Percentiles rank a stretch among this genome's conserved stretches.
phyloP scores from a whole-genome alignment of 208 protist species.

The Polymyxa betae region DNA sequence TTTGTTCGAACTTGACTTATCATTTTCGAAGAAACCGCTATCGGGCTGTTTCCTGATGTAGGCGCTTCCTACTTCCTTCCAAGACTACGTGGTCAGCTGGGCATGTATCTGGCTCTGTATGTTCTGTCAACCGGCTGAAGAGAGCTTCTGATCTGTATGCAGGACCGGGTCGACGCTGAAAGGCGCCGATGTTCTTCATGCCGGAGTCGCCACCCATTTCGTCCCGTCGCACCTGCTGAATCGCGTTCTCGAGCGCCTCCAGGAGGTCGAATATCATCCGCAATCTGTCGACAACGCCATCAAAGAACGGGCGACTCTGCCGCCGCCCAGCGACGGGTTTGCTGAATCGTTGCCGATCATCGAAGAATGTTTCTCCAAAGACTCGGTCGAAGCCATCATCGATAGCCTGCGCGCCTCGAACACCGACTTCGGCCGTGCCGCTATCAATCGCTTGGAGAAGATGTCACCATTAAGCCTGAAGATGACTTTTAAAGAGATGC shows the following conservation, averaged over 20 bases:
- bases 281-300: conserved; percentile 11
- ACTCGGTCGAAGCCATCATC: conserved; percentile 49
- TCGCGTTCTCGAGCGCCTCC: neutral
- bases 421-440: neutral
- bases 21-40: neutral
- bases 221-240: conserved; percentile 14
- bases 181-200: conserved; percentile 31
- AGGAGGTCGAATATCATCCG: neutral
- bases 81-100: neutral
- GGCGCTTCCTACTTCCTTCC: conserved; percentile 5
- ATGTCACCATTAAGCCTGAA: conserved; percentile 33
- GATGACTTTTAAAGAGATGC: neutral
- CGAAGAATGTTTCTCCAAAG: conserved; percentile 31
- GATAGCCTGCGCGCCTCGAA: neutral
- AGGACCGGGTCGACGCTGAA: neutral
- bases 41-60: conserved; percentile 7
- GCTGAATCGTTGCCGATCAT: neutral
- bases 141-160: neutral
- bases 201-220: conserved; percentile 43
- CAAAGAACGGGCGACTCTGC: neutral
- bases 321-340: neutral
- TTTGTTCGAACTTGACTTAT: neutral
- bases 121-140: neutral
- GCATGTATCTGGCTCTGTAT: neutral
- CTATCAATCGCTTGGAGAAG: neutral